These are phyloP conservation scores for Zalaria obscura DNA, from an alignment of 2,329 filamentous ascomycete species.

Conservation along the genomic window DNA sequence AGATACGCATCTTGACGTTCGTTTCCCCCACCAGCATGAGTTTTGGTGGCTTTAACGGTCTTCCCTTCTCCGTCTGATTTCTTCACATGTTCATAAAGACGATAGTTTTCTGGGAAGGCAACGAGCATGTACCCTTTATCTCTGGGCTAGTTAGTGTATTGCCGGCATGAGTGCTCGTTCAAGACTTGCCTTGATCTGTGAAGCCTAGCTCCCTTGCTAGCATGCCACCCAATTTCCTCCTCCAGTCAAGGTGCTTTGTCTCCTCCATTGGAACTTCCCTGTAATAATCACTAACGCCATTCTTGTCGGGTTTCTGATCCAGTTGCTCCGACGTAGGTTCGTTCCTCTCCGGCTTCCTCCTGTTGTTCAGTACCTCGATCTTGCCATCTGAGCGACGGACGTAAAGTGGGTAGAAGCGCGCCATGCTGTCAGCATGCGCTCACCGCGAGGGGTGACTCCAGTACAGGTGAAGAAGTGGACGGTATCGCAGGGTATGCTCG, in stretches of 20 bases:
- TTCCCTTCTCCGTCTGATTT: conserved; percentile 32
- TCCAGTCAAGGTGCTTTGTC: conserved; percentile 41
- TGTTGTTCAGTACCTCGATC: conserved; percentile 33
- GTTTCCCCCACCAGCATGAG: conserved; percentile 34
- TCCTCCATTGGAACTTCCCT: conserved; percentile 35
- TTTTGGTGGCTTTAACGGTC: conserved; percentile 31
- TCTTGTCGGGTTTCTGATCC: conserved; percentile 35
- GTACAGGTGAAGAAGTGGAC: too few species aligned
- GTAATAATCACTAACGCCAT: conserved; percentile 42
- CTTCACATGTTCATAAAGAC: conserved; percentile 44
- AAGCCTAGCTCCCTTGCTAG: conserved; percentile 34
- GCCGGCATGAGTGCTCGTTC: background rate
- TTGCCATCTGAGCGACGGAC: conserved; percentile 34
- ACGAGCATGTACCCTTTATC: conserved; percentile 36
- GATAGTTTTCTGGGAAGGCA: conserved; percentile 41
- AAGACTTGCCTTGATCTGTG: conserved; percentile 3
- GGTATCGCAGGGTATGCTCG: too few species aligned
- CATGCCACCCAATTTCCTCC: conserved; percentile 45
- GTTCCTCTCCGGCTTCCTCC: conserved; percentile 36
- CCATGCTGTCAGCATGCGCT: conserved; percentile 17
- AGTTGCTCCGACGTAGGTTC: conserved; percentile 37
- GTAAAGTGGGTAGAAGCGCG: conserved; percentile 33
- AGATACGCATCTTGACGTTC: conserved; percentile 46
- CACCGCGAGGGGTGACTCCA: background rate
- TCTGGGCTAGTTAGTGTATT: conserved; percentile 4